A percentile compares a stretch with the other conserved stretches of the same genome.
These are phyloP conservation scores for Gossypium bickii DNA, from an alignment of 345 rosid species.

Conservation along the genomic window DNA sequence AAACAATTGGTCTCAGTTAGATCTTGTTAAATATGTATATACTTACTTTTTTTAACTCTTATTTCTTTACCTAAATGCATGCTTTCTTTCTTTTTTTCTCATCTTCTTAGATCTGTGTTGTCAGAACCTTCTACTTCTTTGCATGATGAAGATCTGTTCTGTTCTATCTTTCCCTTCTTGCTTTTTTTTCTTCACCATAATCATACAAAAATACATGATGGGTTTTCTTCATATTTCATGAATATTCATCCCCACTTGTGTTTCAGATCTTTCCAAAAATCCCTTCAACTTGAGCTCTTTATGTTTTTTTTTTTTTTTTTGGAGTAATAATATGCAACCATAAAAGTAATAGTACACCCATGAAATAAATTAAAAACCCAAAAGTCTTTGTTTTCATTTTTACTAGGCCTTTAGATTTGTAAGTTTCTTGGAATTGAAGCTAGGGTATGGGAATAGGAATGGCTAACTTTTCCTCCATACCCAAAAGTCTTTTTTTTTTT, in stretches of 20 bases:
- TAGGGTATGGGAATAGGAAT: slow-evolving; percentile 9
- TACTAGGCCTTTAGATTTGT: background rate
- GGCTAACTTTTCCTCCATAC: background rate
- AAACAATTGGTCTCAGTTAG: background rate
- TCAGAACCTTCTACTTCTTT: slow-evolving; percentile 22
- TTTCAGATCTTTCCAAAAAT: background rate
- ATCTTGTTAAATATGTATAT: slow-evolving; percentile 2
- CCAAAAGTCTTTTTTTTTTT: background rate
- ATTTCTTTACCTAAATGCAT: background rate
- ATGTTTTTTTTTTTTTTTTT: background rate
- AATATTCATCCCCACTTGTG: background rate
- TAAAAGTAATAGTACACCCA: background rate
- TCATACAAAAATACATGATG: background rate
- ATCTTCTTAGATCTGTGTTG: slow-evolving; percentile 27
- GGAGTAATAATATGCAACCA: background rate
- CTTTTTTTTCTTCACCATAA: background rate
- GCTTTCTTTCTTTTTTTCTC: slow-evolving; percentile 14
- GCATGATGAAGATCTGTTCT: slow-evolving; percentile 1
- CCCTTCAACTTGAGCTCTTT: background rate
- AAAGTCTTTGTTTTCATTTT: slow-evolving; percentile 5
- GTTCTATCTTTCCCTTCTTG: background rate
- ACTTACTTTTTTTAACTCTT: slow-evolving; percentile 7
- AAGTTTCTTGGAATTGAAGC: background rate
- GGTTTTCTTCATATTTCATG: background rate
- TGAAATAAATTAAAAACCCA: background rate